These are phyloP conservation scores for Arabidopsis thaliana DNA, from an alignment of 345 rosid genomes.

Conservation along the genomic window DNA sequence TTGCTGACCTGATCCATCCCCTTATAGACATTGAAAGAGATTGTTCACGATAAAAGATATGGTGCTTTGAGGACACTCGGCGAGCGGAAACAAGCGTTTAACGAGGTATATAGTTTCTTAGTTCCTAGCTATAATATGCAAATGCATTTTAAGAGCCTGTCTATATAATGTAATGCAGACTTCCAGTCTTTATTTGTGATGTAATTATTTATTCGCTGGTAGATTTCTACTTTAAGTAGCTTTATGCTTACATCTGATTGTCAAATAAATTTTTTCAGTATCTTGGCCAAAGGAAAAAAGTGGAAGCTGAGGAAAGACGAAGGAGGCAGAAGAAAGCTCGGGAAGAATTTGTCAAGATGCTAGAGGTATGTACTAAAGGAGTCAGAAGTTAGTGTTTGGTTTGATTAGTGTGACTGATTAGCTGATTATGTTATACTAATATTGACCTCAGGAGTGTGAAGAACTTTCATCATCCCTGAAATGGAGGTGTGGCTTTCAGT, in stretches of 20 bases:
- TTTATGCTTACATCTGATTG: conserved; percentile 29
- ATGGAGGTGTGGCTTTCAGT: conserved; percentile 72
- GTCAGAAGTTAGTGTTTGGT: conserved; percentile 21
- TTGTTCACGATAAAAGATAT: conserved; percentile 84
- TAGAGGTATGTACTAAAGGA: conserved; percentile 67
- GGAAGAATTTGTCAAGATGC: conserved; percentile 89
- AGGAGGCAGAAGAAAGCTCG: conserved; percentile 92
- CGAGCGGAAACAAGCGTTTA: conserved; percentile 98
- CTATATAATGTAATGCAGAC: neutral
- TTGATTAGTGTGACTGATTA: neutral
- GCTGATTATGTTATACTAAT: conserved; percentile 38
- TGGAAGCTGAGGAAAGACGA: conserved; percentile 97
- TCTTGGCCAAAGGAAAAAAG: conserved; percentile 94
- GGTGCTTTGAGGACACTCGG: conserved; percentile 92
- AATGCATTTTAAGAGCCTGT: neutral
- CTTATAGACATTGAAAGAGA: conserved; percentile 81
- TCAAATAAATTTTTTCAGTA: conserved; percentile 52
- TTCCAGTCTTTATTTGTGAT: conserved; percentile 1
- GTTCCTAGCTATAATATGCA: conserved; percentile 10
- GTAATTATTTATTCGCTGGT: conserved; percentile 20
- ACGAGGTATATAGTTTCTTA: conserved; percentile 69
- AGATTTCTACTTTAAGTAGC: conserved; percentile 27
- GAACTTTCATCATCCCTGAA: conserved; percentile 86
- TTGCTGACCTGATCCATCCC: conserved; percentile 42
- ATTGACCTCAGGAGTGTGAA: conserved; percentile 70